phyloP scores from a whole-genome alignment of 148 eudicot genomes.

The Rhododendron vialii region DNA sequence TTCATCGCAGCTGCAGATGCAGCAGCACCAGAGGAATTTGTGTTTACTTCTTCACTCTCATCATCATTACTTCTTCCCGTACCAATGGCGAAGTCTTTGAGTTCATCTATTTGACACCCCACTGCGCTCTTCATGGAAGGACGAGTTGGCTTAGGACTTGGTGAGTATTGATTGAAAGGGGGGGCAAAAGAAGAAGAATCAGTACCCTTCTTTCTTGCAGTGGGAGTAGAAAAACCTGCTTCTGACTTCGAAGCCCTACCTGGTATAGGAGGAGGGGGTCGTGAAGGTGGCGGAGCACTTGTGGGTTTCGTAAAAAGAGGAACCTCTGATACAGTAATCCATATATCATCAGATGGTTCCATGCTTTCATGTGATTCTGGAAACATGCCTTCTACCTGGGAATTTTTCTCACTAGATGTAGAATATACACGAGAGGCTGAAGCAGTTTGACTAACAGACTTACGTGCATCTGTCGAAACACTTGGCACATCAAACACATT shows the following conservation, averaged over 20 bases:
- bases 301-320: constrained; percentile 95
- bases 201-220: constrained; percentile 44
- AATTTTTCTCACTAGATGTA: constrained; percentile 32
- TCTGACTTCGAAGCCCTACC: constrained; percentile 47
- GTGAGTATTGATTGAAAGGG: constrained; percentile 35
- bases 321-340: constrained; percentile 92
- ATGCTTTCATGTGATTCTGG: constrained; percentile 40
- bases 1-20: constrained; percentile 99
- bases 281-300: constrained; percentile 88
- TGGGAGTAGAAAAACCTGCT: constrained; percentile 43
- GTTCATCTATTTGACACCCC: constrained; percentile 68
- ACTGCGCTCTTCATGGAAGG: constrained; percentile 35
- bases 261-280: constrained; percentile 92
- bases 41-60: constrained; percentile 51
- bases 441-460: constrained; percentile 47
- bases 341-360: constrained; percentile 60
- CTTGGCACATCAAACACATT: constrained; percentile 67
- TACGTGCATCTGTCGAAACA: constrained; percentile 41
- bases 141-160: constrained; percentile 43
- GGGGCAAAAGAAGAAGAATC: constrained; percentile 43
- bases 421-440: constrained; percentile 38
- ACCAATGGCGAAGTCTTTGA: constrained; percentile 68
- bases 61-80: constrained; percentile 36
- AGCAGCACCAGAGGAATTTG: constrained; percentile 66
- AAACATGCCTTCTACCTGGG: constrained; percentile 34